Conservation (phyloP, 1,284 basidiomycete species). For the Marasmius oreades region DNA sequence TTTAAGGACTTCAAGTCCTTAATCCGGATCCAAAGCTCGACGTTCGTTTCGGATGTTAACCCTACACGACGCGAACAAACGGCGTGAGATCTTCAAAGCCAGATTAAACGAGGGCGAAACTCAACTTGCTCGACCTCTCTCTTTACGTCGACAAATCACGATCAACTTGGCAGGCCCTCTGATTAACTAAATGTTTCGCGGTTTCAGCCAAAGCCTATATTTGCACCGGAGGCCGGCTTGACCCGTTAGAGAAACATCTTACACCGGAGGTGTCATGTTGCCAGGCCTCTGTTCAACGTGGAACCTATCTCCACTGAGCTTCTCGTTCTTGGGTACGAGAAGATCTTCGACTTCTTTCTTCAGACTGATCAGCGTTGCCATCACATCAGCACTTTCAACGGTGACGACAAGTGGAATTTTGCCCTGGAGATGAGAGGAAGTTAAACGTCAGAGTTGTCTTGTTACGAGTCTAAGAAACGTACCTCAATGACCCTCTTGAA, state of each 20-base stretch:
- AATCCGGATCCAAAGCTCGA: slow-evolving; percentile 33
- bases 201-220: slow-evolving; percentile 31
- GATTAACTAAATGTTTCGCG: slow-evolving; percentile 27
- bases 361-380: slow-evolving; percentile 64
- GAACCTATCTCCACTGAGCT: too few relatives aligned
- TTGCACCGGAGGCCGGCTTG: slow-evolving; percentile 32
- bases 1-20: slow-evolving; percentile 35
- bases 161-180: slow-evolving; percentile 28
- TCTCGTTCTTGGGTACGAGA: slow-evolving; percentile 33
- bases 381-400: slow-evolving; percentile 68
- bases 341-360: slow-evolving; percentile 58
- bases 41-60: slow-evolving; percentile 27
- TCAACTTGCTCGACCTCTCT: slow-evolving; percentile 21
- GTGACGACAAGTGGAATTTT: slow-evolving; percentile 49
- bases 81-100: too few relatives aligned
- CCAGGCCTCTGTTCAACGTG: too few relatives aligned
- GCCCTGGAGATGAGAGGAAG: slow-evolving; percentile 27
- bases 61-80: slow-evolving; percentile 21
- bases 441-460: too few relatives aligned
- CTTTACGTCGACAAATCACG: slow-evolving; percentile 23
- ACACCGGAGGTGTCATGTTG: slow-evolving; percentile 24
- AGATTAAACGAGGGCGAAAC: too few relatives aligned
- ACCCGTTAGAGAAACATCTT: slow-evolving; percentile 25
- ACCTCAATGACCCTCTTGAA: slow-evolving; percentile 33
- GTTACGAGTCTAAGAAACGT: slow-evolving; percentile 12